Base-by-base conservation (phyloP, 257 asterid genomes). In the Solanum etuberosum region DNA sequence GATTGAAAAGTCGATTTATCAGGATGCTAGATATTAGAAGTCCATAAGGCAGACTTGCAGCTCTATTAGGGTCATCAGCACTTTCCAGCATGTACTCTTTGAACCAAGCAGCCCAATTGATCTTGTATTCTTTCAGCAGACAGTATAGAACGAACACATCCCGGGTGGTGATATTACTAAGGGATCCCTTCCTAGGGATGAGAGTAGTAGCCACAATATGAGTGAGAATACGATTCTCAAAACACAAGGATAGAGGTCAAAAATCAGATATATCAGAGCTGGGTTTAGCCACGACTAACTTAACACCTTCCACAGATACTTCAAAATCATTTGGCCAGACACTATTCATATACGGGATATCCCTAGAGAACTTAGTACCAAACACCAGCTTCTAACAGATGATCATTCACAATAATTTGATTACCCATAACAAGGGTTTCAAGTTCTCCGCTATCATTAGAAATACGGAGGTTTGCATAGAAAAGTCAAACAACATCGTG, bases 381-480 rank as follows among this genome's bases (percentile, higher is more conserved):
- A 13, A 46, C 16, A 46, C n/a, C 5, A 46, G 4, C 54, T 13
- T 46, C 20, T 2, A 46, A 46, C 18, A 46, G 2, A 5, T 0
- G 2, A 13, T 46, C 20, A 46, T 46, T 46, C 54, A 46, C 54
- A 13, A 46, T 14, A 1, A 13, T 13, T 0, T 2, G 7, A 46
- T 6, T 46, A 46, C 18, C 54, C 6, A 46, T 12, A 13, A 43
- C 0, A 1, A 46, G 54, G 54, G 20, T 46, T 46, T 46, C 20
- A 1, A 46, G 54, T 14, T 46, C 54, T 4, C 20, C 54, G 5
- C 7, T 46, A 14, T 13, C 20, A 46, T 18, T 16, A 0, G 6
- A 46, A 1, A 46, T 0, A 1, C 0, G 18, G 0, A 13, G 51
- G 6, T 46, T 46, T 0, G 2, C 20, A 46, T 46, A 46, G 18